Evolutionary conservation across 106 monocot species (phyloP).

Genomic region (Platanthera guangdongensis): DNA sequence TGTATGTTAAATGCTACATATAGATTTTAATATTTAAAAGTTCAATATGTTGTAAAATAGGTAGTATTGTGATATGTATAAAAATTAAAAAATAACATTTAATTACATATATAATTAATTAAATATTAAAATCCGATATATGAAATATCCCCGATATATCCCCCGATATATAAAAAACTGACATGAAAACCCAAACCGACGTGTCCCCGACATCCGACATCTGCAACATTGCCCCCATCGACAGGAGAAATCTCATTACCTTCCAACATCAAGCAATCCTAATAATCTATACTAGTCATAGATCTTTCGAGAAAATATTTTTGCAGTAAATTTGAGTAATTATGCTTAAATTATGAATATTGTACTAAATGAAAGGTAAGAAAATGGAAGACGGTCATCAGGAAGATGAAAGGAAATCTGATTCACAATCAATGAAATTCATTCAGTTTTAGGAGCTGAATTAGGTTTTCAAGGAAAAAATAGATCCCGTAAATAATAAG

Average conservation of each 20-base stretch:
- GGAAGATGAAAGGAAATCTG: not conserved
- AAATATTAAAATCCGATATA: too few species aligned
- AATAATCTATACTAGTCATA: not conserved
- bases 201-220: too few species aligned
- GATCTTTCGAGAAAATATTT: not conserved
- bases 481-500: not conserved
- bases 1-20: too few species aligned
- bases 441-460: not conserved
- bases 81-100: too few species aligned
- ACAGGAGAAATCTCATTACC: not conserved
- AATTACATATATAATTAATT: too few species aligned
- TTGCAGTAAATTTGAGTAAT: not conserved
- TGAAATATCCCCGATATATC: too few species aligned
- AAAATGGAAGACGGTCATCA: not conserved
- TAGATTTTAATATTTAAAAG: too few species aligned
- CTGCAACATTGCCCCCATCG: too few species aligned
- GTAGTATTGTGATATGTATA: too few species aligned
- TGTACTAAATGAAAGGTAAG: not conserved
- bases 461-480: not conserved
- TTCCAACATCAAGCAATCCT: not conserved
- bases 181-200: too few species aligned
- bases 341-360: not conserved
- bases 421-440: not conserved
- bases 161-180: too few species aligned
- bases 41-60: too few species aligned